Conservation (phyloP, 768 basidiomycete species). For the Pleurotus giganteus region DNA sequence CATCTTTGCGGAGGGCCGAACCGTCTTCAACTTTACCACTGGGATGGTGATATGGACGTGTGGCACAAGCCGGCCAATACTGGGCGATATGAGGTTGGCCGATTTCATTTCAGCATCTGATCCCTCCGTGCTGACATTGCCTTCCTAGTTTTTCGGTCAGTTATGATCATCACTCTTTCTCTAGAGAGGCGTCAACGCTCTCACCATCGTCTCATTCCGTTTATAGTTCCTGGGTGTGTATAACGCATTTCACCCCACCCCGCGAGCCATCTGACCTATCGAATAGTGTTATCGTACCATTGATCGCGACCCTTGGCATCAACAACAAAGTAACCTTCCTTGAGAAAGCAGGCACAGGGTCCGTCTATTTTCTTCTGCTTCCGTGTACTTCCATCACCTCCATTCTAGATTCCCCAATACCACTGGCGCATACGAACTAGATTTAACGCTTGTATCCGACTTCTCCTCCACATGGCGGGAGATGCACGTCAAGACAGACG, state of each 20-base stretch:
- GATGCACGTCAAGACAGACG: constrained; percentile 76
- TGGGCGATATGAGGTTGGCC: constrained; percentile 75
- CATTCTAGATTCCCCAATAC: constrained; percentile 3
- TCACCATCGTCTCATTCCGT: neutral
- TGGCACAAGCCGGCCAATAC: constrained; percentile 68
- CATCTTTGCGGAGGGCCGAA: constrained; percentile 13
- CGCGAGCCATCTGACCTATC: constrained; percentile 10
- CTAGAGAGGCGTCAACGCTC: neutral
- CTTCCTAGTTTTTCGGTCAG: constrained; percentile 45
- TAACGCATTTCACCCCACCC: neutral
- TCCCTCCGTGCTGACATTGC: neutral
- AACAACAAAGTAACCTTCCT: constrained; percentile 83
- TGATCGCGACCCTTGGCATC: constrained; percentile 73
- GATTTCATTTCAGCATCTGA: constrained; percentile 19
- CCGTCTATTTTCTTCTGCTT: constrained; percentile 16
- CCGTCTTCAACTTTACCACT: neutral
- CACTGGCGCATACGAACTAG: constrained; percentile 56
- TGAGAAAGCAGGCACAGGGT: constrained; percentile 71
- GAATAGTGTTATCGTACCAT: constrained; percentile 66
- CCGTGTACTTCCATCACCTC: neutral
- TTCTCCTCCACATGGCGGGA: constrained; percentile 63
- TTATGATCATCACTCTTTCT: neutral
- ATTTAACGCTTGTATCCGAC: constrained; percentile 51
- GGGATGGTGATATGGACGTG: constrained; percentile 49
- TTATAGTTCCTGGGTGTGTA: constrained; percentile 46